Evolutionary conservation across 2,329 filamentous ascomycete species (phyloP).

Genomic region (Sordariomycetes sp.): DNA sequence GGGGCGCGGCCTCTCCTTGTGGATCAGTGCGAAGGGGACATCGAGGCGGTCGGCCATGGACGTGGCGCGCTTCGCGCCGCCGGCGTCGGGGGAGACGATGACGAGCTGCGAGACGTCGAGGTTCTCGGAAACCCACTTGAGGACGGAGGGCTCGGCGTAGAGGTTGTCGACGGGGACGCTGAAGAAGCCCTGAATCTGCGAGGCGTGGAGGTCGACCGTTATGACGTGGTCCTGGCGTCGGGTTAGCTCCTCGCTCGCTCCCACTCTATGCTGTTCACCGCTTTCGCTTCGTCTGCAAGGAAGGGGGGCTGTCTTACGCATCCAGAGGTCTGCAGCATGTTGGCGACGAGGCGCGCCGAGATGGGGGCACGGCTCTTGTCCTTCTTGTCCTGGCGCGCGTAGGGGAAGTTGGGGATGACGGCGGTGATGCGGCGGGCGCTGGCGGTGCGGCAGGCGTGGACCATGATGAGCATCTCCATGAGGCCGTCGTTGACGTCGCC

Average conservation of each 20-base stretch:
- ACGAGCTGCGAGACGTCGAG: conserved; percentile 71
- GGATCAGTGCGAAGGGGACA: conserved; percentile 83
- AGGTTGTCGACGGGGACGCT: conserved; percentile 67
- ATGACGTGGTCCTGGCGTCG: conserved; percentile 45
- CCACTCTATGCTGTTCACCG: background rate
- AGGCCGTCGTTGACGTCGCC: conserved; percentile 96
- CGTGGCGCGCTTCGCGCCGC: conserved; percentile 86
- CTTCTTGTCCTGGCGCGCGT: conserved; percentile 95
- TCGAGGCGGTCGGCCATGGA: conserved; percentile 88
- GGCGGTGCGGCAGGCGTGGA: conserved; percentile 68
- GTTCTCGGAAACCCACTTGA: conserved; percentile 86
- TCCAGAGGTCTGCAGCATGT: conserved; percentile 92
- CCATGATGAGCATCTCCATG: conserved; percentile 98
- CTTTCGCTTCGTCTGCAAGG: background rate
- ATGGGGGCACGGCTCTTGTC: conserved; percentile 90
- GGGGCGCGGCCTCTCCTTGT: conserved; percentile 79
- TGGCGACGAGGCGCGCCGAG: conserved; percentile 87
- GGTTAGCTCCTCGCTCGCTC: background rate
- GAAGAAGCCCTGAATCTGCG: conserved; percentile 93
- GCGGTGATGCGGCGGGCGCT: conserved; percentile 74
- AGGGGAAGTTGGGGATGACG: conserved; percentile 92
- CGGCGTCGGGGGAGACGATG: conserved; percentile 89
- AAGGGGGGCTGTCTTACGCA: background rate
- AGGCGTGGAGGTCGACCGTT: conserved; percentile 91
- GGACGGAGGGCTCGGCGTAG: conserved; percentile 84